Percentiles rank a stretch among this genome's conserved stretches.
Conservation (phyloP, 345 rosid genomes). For the Brassica carinata region DNA sequence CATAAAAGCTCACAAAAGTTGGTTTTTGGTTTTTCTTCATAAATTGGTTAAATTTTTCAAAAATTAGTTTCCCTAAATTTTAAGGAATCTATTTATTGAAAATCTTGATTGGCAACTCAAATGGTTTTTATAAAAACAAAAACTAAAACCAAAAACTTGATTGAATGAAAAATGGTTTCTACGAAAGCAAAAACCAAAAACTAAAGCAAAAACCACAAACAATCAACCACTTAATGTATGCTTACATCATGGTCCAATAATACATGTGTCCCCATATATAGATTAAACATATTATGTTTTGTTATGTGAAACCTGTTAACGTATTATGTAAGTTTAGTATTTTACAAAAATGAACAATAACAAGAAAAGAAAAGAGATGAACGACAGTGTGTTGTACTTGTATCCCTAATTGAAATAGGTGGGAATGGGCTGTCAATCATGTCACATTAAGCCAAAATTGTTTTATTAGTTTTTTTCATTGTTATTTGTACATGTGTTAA, state of each 20-base stretch:
- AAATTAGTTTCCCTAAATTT: too few relatives aligned
- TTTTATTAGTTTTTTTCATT: neutral
- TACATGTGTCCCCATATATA: neutral
- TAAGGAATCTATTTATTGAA: too few relatives aligned
- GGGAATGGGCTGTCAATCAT: slow-evolving; percentile 34
- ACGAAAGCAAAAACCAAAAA: too few relatives aligned
- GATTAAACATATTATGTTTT: slow-evolving; percentile 6
- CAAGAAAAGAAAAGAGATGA: slow-evolving; percentile 1
- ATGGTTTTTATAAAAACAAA: too few relatives aligned
- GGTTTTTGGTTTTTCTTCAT: too few relatives aligned
- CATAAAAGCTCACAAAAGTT: too few relatives aligned
- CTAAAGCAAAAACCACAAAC: too few relatives aligned
- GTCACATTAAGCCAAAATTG: slow-evolving; percentile 34
- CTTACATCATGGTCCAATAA: neutral
- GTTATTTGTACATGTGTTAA: neutral
- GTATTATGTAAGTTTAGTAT: neutral
- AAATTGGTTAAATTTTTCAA: too few relatives aligned
- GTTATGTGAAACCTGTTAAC: slow-evolving; percentile 1
- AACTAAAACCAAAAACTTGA: too few relatives aligned
- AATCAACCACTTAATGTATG: neutral
- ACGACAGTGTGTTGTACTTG: slow-evolving; percentile 36
- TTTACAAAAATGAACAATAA: slow-evolving; percentile 1
- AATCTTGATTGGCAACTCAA: too few relatives aligned
- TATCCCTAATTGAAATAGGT: slow-evolving; percentile 25
- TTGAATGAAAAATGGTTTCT: too few relatives aligned